Base-by-base conservation (phyloP, 129 eudicot species). In the Lactuca sativa region DNA sequence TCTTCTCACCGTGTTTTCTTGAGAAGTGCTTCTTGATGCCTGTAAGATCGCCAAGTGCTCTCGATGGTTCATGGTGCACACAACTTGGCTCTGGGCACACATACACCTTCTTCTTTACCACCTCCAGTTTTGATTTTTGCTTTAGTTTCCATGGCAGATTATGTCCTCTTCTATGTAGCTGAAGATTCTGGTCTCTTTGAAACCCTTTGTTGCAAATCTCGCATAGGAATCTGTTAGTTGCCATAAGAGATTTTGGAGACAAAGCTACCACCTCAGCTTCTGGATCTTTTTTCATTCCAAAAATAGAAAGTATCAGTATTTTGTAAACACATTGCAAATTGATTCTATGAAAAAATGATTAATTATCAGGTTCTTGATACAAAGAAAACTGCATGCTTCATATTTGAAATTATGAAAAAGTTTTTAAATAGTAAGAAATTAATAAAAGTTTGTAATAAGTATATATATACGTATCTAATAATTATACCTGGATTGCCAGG, bases 1-100 rank as follows among this genome's bases (percentile, higher is more conserved):
- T 89, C 51, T 90, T 90, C 83, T 90, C 96, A 12, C 96, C 96
- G 56, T 90, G 96, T 49, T 90, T 90, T 71, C 96, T 80, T 13
- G 80, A 77, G 68, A 71, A 90, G 47, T 90, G 96, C 43, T 90
- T 90, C 79, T 90, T 90, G 38, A 89, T 89, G 17, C 96, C 96
- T 0, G 96, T 89, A 37, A 89, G 83, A 62, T 89, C 96, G 13
- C 96, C 96, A 21, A 89, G 80, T 3, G 93, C 96, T 66, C 95
- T 70, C 18, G 93, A 80, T n/a, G 93, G 93, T n/a, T 90, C 90
- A 57, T 90, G 90, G 74, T 90, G 96, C 18, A 86, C 96, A 52
- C 96, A 90, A 62, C 83, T 78, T 10, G 84, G 71, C 64, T 87
- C 95, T 4, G 95, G 95, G 60, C 95, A 87, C 37, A 87, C 81